phyloP scores from a whole-genome alignment of 257 asterid species.

The Forsythia viridissima region DNA sequence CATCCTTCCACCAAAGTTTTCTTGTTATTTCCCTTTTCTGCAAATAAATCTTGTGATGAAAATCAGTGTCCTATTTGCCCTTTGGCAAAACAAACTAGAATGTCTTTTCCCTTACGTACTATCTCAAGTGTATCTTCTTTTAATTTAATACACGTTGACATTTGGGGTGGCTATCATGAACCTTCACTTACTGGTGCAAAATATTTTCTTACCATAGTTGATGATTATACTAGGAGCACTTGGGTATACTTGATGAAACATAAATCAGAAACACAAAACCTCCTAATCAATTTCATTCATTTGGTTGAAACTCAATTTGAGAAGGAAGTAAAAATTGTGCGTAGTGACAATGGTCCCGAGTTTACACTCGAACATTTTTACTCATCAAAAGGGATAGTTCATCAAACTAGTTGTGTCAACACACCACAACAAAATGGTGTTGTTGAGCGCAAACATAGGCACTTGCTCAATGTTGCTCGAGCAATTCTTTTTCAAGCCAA shows the following conservation, averaged over 20 bases:
- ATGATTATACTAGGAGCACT: constrained; percentile 17
- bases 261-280: background rate
- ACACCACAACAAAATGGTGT: constrained; percentile 16
- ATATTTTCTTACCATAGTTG: constrained; percentile 22
- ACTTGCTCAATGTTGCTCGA: background rate
- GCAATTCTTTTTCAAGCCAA: no score
- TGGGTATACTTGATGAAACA: background rate
- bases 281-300: background rate
- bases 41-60: no score
- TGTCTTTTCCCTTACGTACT: no score
- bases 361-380: constrained; percentile 10
- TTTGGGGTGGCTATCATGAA: constrained; percentile 23
- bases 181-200: constrained; percentile 13
- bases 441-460: constrained; percentile 4
- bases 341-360: constrained; percentile 7
- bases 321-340: background rate
- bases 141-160: constrained; percentile 15
- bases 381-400: constrained; percentile 6
- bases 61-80: no score
- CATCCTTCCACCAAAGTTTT: no score
- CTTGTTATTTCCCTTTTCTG: no score
- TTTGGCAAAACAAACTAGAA: no score
- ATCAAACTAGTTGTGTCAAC: constrained; percentile 19
- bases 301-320: constrained; percentile 10
- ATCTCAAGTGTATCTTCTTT: background rate